phyloP scores from a whole-genome alignment of 2,329 filamentous ascomycete species.

The Daldinia eschscholtzii region DNA sequence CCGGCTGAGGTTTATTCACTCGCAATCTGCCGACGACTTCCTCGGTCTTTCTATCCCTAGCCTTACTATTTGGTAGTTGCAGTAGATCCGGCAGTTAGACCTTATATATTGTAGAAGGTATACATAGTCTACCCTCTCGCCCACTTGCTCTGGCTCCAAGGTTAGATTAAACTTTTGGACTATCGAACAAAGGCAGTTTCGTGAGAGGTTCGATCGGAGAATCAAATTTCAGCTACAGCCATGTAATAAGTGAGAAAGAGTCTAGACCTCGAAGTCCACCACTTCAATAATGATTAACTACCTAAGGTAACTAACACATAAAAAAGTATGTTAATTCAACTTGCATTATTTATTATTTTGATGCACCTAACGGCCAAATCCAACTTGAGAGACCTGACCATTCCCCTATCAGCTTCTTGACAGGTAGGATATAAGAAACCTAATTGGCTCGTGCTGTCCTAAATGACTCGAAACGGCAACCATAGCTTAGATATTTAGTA shows the following conservation, averaged over 20 bases:
- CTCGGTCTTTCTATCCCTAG: constrained; percentile 20
- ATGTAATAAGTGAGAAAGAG: background rate
- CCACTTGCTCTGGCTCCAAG: background rate
- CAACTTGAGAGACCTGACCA: background rate
- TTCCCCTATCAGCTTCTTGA: background rate
- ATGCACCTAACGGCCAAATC: constrained; percentile 3
- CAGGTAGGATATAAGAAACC: constrained; percentile 12
- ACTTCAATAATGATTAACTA: background rate
- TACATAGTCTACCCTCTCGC: background rate
- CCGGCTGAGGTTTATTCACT: constrained; percentile 34
- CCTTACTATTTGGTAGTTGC: constrained; percentile 19
- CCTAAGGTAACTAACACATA: background rate
- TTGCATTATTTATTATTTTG: constrained; percentile 8
- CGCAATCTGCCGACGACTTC: constrained; percentile 37
- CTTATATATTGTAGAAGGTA: background rate
- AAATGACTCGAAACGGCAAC: constrained; percentile 34
- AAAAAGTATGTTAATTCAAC: background rate
- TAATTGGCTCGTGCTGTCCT: constrained; percentile 28
- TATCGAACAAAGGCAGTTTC: constrained; percentile 2
- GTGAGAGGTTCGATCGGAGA: background rate
- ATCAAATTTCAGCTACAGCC: background rate
- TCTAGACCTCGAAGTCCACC: constrained; percentile 8
- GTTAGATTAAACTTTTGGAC: background rate
- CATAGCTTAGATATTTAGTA: constrained; percentile 2
- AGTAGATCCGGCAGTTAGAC: constrained; percentile 39